Percentiles rank a stretch among this genome's conserved stretches.
Evolutionary conservation across 371 early-diverging fungal genomes (phyloP).

Genomic region (Rhizopus microsporus): DNA sequence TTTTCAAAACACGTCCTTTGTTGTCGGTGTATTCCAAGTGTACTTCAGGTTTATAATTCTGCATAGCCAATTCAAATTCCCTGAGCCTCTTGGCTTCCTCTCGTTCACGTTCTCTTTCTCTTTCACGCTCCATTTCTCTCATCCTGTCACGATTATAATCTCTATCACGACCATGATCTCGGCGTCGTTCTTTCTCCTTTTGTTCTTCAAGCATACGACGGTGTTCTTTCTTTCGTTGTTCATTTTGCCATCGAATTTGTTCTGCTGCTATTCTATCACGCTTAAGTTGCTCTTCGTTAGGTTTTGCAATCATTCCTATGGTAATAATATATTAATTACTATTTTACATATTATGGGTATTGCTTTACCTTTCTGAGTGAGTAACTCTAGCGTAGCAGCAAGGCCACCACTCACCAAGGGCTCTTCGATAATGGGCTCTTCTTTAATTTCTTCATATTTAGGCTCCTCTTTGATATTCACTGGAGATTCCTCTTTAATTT

Average conservation of each 20-base stretch:
- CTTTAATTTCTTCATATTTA: constrained; percentile 12
- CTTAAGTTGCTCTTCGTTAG: constrained; percentile 61
- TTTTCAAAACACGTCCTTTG: constrained; percentile 74
- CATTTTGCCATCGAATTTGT: constrained; percentile 70
- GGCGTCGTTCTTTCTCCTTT: constrained; percentile 38
- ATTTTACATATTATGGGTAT: neutral
- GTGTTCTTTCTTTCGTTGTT: constrained; percentile 62
- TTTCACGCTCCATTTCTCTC: constrained; percentile 44
- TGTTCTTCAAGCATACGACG: constrained; percentile 44
- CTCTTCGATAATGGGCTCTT: constrained; percentile 67
- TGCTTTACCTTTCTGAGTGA: constrained; percentile 70
- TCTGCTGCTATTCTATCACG: constrained; percentile 66
- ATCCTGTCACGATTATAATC: constrained; percentile 36
- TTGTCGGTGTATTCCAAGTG: constrained; percentile 91
- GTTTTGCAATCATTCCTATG: constrained; percentile 59
- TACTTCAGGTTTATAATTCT: constrained; percentile 89
- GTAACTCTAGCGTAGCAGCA: constrained; percentile 78
- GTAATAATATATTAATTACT: neutral
- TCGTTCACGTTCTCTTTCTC: constrained; percentile 54
- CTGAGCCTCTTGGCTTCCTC: constrained; percentile 71
- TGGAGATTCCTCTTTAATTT: constrained; percentile 3
- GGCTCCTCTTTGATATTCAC: constrained; percentile 3
- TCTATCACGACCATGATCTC: constrained; percentile 26
- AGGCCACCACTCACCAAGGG: constrained; percentile 82
- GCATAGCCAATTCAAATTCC: constrained; percentile 81